Evolutionary conservation across 306 rosid species (phyloP).

Genomic region (Vigna unguiculata): DNA sequence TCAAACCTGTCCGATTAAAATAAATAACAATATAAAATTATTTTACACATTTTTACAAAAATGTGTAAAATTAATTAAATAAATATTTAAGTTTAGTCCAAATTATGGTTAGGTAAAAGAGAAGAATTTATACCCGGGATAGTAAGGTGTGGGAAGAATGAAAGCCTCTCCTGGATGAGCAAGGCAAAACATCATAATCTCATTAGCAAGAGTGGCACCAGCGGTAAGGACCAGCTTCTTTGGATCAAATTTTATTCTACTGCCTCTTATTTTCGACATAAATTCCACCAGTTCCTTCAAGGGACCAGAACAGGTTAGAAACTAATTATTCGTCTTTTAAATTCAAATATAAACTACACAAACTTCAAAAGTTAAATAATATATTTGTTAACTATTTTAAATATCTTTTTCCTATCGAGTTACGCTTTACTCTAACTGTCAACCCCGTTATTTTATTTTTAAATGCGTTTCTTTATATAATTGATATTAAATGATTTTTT

Average conservation of each 20-base stretch:
- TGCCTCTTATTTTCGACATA: constrained; percentile 73
- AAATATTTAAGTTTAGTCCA: no score
- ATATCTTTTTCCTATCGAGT: not conserved
- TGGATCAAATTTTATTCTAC: constrained; percentile 51
- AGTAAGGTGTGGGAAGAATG: constrained; percentile 89
- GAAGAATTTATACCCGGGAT: constrained; percentile 71
- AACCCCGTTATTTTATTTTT: not conserved
- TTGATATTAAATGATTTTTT: no score
- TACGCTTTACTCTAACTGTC: not conserved
- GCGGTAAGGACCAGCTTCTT: constrained; percentile 80
- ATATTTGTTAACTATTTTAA: not conserved
- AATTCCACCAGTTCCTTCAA: constrained; percentile 67
- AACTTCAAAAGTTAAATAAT: not conserved
- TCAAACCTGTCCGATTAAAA: constrained; percentile 72
- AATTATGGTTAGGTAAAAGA: no score
- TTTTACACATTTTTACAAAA: no score
- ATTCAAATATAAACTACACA: not conserved
- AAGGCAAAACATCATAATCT: constrained; percentile 84
- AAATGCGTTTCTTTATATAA: not conserved
- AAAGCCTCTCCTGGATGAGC: constrained; percentile 86
- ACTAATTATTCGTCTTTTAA: not conserved
- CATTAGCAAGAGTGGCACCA: constrained; percentile 91
- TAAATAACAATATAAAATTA: not conserved
- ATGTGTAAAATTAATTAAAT: no score
- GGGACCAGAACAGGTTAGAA: no score